phyloP scores from a whole-genome alignment of 2,329 filamentous ascomycete species.

The Monilinia vaccinii-corymbosi region DNA sequence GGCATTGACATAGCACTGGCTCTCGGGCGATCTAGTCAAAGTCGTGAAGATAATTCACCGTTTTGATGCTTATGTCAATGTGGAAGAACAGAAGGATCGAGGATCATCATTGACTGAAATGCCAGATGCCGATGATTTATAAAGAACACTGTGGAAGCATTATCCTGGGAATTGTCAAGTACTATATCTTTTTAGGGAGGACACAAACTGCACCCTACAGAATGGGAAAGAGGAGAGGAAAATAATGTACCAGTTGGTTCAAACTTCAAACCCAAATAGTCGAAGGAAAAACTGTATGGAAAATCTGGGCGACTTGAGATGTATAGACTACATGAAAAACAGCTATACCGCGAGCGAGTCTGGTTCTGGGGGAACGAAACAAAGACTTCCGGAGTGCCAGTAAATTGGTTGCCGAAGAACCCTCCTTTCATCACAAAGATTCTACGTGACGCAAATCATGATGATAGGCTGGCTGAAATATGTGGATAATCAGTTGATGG shows the following conservation, averaged over 20 bases:
- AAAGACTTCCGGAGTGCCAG: background rate
- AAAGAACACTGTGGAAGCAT: background rate
- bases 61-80: background rate
- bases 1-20: background rate
- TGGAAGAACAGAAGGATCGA: background rate
- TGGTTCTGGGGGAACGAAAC: background rate
- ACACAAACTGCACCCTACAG: background rate
- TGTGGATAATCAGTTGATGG: background rate
- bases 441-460: background rate
- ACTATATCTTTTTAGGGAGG: background rate
- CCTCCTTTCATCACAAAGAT: background rate
- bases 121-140: background rate
- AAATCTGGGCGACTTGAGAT: background rate
- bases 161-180: background rate
- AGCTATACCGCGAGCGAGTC: background rate
- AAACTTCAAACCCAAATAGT: background rate
- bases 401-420: background rate
- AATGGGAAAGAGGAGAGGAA: background rate
- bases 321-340: background rate
- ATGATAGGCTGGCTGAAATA: background rate
- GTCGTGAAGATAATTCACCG: background rate
- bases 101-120: background rate
- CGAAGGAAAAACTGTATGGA: background rate
- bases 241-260: background rate
- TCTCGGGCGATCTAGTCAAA: background rate